Percentiles rank a stretch among this genome's conserved stretches.
Evolutionary conservation across 1,284 basidiomycete genomes (phyloP).

Genomic region (Anthracocystis setariae): DNA sequence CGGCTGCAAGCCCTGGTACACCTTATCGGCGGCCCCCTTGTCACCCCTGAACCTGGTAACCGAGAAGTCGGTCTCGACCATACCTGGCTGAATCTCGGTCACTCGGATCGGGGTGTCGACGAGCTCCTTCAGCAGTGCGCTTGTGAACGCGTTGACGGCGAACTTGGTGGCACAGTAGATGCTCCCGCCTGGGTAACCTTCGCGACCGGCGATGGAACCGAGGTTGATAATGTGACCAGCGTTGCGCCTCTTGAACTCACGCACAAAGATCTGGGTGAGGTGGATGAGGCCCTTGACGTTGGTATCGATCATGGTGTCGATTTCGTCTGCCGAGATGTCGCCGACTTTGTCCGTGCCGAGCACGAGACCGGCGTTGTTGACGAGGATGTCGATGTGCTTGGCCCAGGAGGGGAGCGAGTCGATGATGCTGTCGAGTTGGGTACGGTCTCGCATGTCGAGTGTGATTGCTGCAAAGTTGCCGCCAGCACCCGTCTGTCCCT

Average conservation of each 20-base stretch:
- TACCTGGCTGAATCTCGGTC: constrained; percentile 72
- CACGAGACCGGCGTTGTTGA: constrained; percentile 76
- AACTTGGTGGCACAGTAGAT: constrained; percentile 75
- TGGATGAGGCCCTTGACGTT: constrained; percentile 90
- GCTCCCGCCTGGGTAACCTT: constrained; percentile 77
- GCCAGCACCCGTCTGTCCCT: constrained; percentile 74
- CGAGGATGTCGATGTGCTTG: constrained; percentile 58
- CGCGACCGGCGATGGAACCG: constrained; percentile 89
- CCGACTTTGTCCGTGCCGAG: constrained; percentile 82
- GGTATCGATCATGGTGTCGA: constrained; percentile 85
- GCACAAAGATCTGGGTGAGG: constrained; percentile 76
- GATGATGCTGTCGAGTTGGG: constrained; percentile 48
- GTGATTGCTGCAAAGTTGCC: constrained; percentile 58
- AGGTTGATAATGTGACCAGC: constrained; percentile 94
- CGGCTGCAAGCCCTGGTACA: constrained; percentile 63
- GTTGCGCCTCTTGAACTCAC: constrained; percentile 86
- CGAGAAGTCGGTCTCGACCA: constrained; percentile 78
- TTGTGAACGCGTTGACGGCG: constrained; percentile 88
- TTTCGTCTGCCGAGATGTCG: constrained; percentile 77
- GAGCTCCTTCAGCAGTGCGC: constrained; percentile 81
- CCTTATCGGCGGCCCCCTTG: constrained; percentile 54
- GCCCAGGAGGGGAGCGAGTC: constrained; percentile 61
- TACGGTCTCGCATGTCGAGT: constrained; percentile 58
- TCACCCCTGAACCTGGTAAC: constrained; percentile 57
- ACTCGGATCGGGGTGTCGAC: constrained; percentile 77